These are phyloP conservation scores for Hypseocharis bilobata DNA, from an alignment of 441 rosid species.

Conservation along the genomic window DNA sequence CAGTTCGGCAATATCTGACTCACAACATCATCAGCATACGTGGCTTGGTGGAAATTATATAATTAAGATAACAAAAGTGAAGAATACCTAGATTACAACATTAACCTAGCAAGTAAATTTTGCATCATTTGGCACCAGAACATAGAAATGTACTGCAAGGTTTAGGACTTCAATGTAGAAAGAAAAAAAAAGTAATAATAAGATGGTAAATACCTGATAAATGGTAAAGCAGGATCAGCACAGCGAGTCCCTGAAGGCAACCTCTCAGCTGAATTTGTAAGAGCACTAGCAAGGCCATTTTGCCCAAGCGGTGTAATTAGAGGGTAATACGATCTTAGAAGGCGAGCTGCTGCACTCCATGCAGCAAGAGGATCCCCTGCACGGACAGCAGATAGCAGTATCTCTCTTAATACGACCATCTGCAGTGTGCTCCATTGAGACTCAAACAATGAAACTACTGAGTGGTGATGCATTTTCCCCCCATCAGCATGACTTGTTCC, in stretches of 20 bases:
- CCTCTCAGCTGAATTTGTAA: constrained; percentile 75
- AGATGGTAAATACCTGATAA: constrained; percentile 52
- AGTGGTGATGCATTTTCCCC: constrained; percentile 71
- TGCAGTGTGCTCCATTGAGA: constrained; percentile 98
- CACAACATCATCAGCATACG: no score
- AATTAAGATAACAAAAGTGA: no score
- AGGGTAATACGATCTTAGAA: constrained; percentile 84
- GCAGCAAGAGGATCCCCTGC: constrained; percentile 96
- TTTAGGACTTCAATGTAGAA: neutral
- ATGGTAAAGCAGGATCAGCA: constrained; percentile 95
- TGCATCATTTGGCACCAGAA: neutral
- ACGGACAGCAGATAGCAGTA: constrained; percentile 88
- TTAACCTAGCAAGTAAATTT: no score
- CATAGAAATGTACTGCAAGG: neutral
- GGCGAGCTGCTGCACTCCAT: constrained; percentile 97
- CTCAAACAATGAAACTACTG: constrained; percentile 72
- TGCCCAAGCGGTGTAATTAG: constrained; percentile 92
- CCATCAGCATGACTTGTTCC: constrained; percentile 50
- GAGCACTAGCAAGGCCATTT: constrained; percentile 88
- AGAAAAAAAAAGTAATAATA: neutral
- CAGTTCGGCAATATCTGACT: no score
- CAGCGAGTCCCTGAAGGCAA: constrained; percentile 88
- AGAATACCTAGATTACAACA: no score
- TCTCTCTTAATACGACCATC: constrained; percentile 97
- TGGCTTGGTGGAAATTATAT: no score